These are phyloP conservation scores for apple (Malus domestica) DNA, from an alignment of 306 rosid species.

Conservation along the genomic window DNA sequence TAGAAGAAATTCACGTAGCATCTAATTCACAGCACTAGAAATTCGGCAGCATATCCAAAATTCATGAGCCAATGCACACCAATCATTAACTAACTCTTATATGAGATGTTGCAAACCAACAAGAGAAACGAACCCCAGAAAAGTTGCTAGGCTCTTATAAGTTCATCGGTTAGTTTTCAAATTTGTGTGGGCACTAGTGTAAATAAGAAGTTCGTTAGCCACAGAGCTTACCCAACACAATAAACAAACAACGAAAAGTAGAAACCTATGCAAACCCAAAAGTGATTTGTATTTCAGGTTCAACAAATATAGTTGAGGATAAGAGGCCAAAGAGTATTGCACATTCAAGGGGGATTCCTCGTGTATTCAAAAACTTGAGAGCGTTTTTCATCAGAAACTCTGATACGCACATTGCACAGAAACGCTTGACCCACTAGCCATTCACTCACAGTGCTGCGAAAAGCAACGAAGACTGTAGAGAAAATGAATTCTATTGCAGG, in stretches of 20 bases:
- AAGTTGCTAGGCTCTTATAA: background rate
- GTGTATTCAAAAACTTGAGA: background rate
- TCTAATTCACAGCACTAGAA: background rate
- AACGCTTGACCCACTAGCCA: background rate
- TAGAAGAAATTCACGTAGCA: background rate
- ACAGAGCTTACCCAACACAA: background rate
- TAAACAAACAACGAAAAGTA: background rate
- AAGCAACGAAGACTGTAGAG: background rate
- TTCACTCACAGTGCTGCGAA: background rate
- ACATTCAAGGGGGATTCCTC: background rate
- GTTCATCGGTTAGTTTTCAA: background rate
- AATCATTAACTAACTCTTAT: background rate
- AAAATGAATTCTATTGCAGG: background rate
- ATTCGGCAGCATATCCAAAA: background rate
- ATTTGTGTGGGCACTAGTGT: background rate
- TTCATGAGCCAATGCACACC: no score
- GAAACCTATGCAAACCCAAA: background rate
- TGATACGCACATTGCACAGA: background rate
- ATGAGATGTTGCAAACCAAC: background rate
- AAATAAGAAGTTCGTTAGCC: background rate
- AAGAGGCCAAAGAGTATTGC: background rate
- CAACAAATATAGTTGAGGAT: background rate
- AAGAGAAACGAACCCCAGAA: background rate
- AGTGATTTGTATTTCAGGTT: background rate
- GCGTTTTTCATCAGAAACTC: background rate